Evolutionary conservation across 306 rosid species (phyloP).

Genomic region (Fagus sylvatica): DNA sequence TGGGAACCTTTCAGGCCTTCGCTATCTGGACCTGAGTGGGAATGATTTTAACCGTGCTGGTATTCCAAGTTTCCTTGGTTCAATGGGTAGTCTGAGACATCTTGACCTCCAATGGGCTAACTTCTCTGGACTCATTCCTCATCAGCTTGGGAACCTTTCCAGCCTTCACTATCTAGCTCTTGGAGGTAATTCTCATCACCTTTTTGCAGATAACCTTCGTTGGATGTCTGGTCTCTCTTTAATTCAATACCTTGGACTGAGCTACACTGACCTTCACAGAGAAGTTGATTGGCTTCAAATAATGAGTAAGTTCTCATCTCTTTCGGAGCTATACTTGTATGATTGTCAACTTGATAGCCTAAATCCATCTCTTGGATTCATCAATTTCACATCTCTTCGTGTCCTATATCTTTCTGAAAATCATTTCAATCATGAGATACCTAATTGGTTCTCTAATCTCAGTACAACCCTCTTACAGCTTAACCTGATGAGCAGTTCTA

Average conservation of each 20-base stretch:
- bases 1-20: conserved; percentile 20
- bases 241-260: conserved; percentile 10
- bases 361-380: not conserved
- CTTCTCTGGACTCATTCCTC: no score
- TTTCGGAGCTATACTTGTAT: not conserved
- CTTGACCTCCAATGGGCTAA: no score
- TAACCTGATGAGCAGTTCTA: rapidly evolving
- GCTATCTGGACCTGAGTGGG: no score
- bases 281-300: conserved; percentile 20
- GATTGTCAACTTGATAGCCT: rapidly evolving
- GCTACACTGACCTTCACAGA: not conserved
- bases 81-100: no score
- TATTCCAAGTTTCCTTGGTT: no score
- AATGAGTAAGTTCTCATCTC: conserved; percentile 15
- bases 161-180: no score
- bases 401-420: not conserved
- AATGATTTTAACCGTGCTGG: no score
- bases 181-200: not conserved
- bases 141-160: no score
- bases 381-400: not conserved
- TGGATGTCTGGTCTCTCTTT: conserved; percentile 4
- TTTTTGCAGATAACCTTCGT: not conserved
- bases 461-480: not conserved
- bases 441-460: not conserved
- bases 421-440: not conserved